Percentiles rank a stretch among this genome's conserved stretches.
Conservation (phyloP, 352 stramenopile species). For the Phytophthora litchii region DNA sequence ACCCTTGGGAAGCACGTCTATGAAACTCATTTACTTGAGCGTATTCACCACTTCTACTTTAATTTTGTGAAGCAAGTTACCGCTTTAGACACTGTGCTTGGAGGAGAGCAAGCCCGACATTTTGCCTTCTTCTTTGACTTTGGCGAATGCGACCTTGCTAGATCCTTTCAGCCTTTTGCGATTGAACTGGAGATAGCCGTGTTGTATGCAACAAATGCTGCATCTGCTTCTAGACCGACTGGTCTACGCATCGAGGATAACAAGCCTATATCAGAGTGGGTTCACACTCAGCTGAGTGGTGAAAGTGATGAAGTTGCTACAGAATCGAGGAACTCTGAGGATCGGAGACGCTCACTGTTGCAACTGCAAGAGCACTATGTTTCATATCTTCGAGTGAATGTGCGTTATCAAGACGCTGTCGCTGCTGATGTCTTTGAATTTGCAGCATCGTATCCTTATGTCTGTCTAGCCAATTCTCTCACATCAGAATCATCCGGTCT, state of each 20-base stretch:
- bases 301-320: not conserved
- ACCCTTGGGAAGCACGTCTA: conserved; percentile 42
- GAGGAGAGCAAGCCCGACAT: conserved; percentile 26
- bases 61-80: conserved; percentile 37
- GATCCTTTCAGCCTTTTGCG: conserved; percentile 22
- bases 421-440: conserved; percentile 55
- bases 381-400: conserved; percentile 23
- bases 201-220: not conserved
- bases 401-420: conserved; percentile 47
- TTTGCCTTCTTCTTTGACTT: conserved; percentile 41
- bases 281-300: conserved; percentile 32
- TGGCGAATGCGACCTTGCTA: conserved; percentile 8
- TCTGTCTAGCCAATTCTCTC: conserved; percentile 29
- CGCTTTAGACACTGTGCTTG: conserved; percentile 21
- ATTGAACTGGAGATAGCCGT: conserved; percentile 24
- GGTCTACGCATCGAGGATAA: conserved; percentile 9
- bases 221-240: not conserved
- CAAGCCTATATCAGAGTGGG: conserved; percentile 44
- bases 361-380: conserved; percentile 40
- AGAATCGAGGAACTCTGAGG: conserved; percentile 8
- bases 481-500: conserved; percentile 4
- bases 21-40: conserved; percentile 48
- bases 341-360: conserved; percentile 24
- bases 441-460: conserved; percentile 48
- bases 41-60: conserved; percentile 49